phyloP scores from a whole-genome alignment of 768 basidiomycete genomes.

The Pilatotrama ljubarskyi region DNA sequence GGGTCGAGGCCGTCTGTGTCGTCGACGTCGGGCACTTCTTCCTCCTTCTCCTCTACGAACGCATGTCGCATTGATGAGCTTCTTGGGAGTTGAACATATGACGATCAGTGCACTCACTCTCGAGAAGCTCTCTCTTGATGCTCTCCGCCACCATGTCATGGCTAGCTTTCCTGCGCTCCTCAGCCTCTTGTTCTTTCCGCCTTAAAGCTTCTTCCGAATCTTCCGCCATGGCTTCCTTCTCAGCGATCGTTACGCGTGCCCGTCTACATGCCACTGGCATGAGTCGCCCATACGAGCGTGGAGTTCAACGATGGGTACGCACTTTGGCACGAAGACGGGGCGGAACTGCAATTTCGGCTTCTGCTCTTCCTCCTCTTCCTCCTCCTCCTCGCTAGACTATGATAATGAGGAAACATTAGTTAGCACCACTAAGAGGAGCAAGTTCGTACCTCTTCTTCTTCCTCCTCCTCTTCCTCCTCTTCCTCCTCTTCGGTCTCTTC shows the following conservation, averaged over 20 bases:
- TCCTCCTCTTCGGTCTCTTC: constrained; percentile 51
- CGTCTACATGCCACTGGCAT: constrained; percentile 47
- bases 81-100: too few species aligned
- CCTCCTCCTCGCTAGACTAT: constrained; percentile 87
- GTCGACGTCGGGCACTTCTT: constrained; percentile 82
- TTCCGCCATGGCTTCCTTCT: constrained; percentile 63
- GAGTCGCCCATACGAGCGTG: neutral
- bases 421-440: neutral
- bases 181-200: constrained; percentile 71
- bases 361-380: constrained; percentile 69
- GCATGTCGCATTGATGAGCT: too few species aligned
- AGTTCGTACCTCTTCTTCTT: constrained; percentile 47
- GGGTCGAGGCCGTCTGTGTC: constrained; percentile 95
- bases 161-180: constrained; percentile 83
- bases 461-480: constrained; percentile 38
- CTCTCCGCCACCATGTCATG: constrained; percentile 94
- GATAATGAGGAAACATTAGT: constrained; percentile 20
- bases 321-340: constrained; percentile 97
- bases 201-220: constrained; percentile 75
- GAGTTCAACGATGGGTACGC: constrained; percentile 30
- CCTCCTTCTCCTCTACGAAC: constrained; percentile 83
- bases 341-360: constrained; percentile 76
- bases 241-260: constrained; percentile 69
- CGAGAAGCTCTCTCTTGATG: constrained; percentile 85
- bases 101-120: constrained; percentile 64